Percentiles rank a stretch among this genome's conserved stretches.
These are phyloP conservation scores for Aureobasidium sp. DNA, from an alignment of 2,329 filamentous ascomycete genomes.

Conservation along the genomic window DNA sequence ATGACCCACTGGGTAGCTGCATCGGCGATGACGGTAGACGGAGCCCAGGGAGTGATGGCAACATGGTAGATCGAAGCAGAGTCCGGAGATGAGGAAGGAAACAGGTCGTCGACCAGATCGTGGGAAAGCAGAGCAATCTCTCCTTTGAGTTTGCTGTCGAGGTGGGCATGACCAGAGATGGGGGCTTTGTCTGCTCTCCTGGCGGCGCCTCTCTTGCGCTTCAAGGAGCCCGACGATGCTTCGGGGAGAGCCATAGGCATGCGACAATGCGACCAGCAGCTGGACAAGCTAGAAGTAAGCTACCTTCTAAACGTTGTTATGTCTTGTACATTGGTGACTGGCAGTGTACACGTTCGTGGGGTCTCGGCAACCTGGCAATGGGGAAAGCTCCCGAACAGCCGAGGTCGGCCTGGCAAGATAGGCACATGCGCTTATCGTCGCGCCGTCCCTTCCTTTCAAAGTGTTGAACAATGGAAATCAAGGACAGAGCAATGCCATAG, in stretches of 20 bases:
- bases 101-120: constrained; percentile 76
- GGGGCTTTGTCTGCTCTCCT: constrained; percentile 59
- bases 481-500: not conserved
- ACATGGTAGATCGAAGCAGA: constrained; percentile 39
- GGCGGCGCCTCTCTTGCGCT: constrained; percentile 44
- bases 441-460: not conserved
- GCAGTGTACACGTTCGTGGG: not conserved
- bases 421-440: not conserved
- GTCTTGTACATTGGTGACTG: not conserved
- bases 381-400: constrained; percentile 6
- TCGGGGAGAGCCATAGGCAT: constrained; percentile 38
- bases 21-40: constrained; percentile 42
- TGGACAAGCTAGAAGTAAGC: not conserved
- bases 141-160: constrained; percentile 79
- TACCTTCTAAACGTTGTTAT: not conserved
- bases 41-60: constrained; percentile 67
- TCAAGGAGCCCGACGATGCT: constrained; percentile 39
- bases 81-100: constrained; percentile 42
- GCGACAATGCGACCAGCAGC: not conserved
- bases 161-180: constrained; percentile 69
- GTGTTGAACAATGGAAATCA: not conserved
- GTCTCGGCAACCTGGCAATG: not conserved
- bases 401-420: not conserved
- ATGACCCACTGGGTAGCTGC: constrained; percentile 75
- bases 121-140: constrained; percentile 81